phyloP scores from a whole-genome alignment of 2,329 filamentous ascomycete genomes.

The Monosporascus sp. region DNA sequence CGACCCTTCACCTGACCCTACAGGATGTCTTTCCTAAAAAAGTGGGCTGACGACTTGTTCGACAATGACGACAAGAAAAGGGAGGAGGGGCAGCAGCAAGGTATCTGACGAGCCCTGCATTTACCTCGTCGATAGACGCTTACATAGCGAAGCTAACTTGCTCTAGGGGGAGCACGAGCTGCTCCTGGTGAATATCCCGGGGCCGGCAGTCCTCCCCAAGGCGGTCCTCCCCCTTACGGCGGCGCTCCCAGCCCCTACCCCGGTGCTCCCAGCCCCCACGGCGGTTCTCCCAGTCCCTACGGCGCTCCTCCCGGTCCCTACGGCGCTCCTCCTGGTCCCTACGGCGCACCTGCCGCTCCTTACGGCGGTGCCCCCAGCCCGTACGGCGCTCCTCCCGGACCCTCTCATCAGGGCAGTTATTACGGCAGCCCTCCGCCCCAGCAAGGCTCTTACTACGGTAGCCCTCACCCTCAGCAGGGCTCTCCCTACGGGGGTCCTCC shows the following conservation, averaged over 20 bases:
- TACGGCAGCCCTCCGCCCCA: background rate
- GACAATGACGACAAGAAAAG: slow-evolving; percentile 12
- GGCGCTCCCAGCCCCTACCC: too few relatives aligned
- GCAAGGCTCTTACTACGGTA: background rate
- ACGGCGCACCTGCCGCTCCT: too few relatives aligned
- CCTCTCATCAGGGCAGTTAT: background rate
- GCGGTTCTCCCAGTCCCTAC: too few relatives aligned
- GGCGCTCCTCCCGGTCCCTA: too few relatives aligned
- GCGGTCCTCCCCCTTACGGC: too few relatives aligned
- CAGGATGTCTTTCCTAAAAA: background rate
- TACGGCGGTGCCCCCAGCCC: background rate
- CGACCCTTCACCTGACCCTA: background rate
- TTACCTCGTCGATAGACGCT: background rate
- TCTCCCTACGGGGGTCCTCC: background rate
- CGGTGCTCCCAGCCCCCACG: too few relatives aligned
- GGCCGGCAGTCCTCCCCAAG: too few relatives aligned
- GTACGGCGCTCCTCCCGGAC: background rate
- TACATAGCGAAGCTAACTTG: too few relatives aligned
- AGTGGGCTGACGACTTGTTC: slow-evolving; percentile 25
- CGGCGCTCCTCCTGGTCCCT: too few relatives aligned
- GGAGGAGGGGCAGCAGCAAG: slow-evolving; percentile 1
- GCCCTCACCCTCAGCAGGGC: background rate
- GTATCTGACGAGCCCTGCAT: background rate
- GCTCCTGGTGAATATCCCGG: too few relatives aligned
- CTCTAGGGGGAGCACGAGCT: too few relatives aligned